Base-by-base conservation (phyloP, 805 yeast species). In the Ogataea zsoltii region DNA sequence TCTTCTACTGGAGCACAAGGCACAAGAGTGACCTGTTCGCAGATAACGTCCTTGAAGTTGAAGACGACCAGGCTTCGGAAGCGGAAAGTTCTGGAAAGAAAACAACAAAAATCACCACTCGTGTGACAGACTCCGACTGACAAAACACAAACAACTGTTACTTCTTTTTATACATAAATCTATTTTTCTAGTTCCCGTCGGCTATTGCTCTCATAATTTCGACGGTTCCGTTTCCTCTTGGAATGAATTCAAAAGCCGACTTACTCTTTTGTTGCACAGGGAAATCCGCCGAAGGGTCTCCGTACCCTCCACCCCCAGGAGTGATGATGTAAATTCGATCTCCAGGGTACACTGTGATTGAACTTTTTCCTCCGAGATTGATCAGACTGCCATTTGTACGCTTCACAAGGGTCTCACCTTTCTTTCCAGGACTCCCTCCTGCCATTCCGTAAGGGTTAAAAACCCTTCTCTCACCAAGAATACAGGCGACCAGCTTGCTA, bases 391-490 rank as follows among this genome's bases (percentile, higher is more conserved):
- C 50, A 21, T 39, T 44, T 9, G 21, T 41, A 18, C 50, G 40
- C 37, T 49, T n/a, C 54, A 62, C 50, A 41, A 53, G 23, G 2
- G 48, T 64, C 30, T 49, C 48, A 52, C 78, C 79, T 44, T 75
- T 57, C 12, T 53, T 50, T 1, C 77, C 79, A 38, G 63, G 65
- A 10, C 48, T 59, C n/a, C 79, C 79, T 0, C 78, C 78, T 30
- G 64, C 55, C 35, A 73, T 59, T 6, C 79, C 79, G 55, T 66
- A 70, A 3, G 79, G 79, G 3, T 77, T 65, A 38, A 70, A 54
- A 2, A 74, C 57, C 53, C 79, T 58, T 53, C 79, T 57, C 47
- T 73, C 76, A 67, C 69, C 69, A 21, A 62, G 63, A 56, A 69
- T 72, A 11, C 43, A 46, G 2, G 50, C 54, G 6, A 42, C 47